phyloP scores from a whole-genome alignment of 768 basidiomycete species.

The Termitomyces sp. region DNA sequence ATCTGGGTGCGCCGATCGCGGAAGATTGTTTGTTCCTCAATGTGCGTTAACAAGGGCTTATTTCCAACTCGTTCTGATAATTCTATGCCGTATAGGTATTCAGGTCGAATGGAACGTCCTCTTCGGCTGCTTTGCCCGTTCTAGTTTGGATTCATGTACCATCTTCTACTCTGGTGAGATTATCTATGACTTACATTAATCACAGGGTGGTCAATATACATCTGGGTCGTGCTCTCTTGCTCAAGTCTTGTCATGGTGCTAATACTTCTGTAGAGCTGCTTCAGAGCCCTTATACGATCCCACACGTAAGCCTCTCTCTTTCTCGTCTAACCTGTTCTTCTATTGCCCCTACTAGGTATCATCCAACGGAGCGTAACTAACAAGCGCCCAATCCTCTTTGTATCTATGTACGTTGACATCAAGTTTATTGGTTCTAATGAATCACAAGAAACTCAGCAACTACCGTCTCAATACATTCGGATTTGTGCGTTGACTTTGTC shows the following conservation, averaged over 20 bases:
- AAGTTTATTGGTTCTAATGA: neutral
- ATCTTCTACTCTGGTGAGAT: slow-evolving; percentile 1
- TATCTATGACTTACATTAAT: neutral
- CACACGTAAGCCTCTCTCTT: slow-evolving; percentile 31
- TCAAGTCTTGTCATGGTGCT: neutral
- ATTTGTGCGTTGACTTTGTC: slow-evolving; percentile 31
- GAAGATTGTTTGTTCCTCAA: slow-evolving; percentile 50
- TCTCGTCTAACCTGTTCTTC: neutral
- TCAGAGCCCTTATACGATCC: slow-evolving; percentile 39
- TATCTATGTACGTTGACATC: slow-evolving; percentile 34
- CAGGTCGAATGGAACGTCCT: slow-evolving; percentile 23
- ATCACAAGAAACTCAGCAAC: slow-evolving; percentile 31
- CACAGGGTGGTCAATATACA: slow-evolving; percentile 46
- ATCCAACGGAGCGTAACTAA: slow-evolving; percentile 40
- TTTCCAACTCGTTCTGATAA: neutral
- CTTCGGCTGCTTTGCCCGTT: slow-evolving; percentile 28
- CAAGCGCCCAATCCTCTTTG: slow-evolving; percentile 50
- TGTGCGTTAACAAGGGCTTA: slow-evolving; percentile 17
- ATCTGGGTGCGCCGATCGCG: slow-evolving; percentile 35
- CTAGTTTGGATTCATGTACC: slow-evolving; percentile 33
- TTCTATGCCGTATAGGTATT: slow-evolving; percentile 24
- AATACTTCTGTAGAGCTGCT: slow-evolving; percentile 29
- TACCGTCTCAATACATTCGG: slow-evolving; percentile 57
- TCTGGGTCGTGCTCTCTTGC: slow-evolving; percentile 23
- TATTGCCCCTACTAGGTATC: slow-evolving; percentile 28